Conservation (phyloP, 352 stramenopile genomes). For the Pythium utonaiense region DNA sequence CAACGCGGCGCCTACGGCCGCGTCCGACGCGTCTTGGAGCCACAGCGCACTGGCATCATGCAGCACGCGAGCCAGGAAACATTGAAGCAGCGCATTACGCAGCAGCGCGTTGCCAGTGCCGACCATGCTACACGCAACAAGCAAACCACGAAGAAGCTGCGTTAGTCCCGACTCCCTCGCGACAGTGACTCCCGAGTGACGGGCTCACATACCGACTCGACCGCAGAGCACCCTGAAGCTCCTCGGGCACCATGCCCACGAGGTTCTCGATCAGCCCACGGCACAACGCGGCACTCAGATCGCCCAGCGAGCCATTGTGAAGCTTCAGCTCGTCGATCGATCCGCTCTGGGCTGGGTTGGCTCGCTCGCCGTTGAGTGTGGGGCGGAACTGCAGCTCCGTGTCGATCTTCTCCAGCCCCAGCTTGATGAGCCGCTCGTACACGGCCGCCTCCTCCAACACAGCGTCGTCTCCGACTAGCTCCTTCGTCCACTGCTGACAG, state of each 20-base stretch:
- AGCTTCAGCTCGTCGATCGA: slow-evolving; percentile 48
- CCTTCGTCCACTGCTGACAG: slow-evolving; percentile 48
- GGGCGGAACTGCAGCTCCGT: slow-evolving; percentile 60
- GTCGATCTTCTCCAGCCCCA: slow-evolving; percentile 43
- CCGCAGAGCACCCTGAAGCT: slow-evolving; percentile 30
- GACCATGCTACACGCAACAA: slow-evolving; percentile 54
- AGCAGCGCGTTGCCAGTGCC: slow-evolving; percentile 70
- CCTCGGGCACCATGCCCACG: slow-evolving; percentile 54
- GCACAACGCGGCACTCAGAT: slow-evolving; percentile 65
- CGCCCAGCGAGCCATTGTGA: slow-evolving; percentile 66
- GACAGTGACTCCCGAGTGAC: background rate
- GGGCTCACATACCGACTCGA: slow-evolving; percentile 37
- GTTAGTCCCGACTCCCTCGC: background rate
- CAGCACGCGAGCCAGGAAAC: slow-evolving; percentile 39
- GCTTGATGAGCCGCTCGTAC: slow-evolving; percentile 52
- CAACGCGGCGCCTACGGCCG: slow-evolving; percentile 53
- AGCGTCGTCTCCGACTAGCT: slow-evolving; percentile 26
- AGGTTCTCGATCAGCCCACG: slow-evolving; percentile 70
- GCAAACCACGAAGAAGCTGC: slow-evolving; percentile 3
- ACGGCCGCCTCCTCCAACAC: slow-evolving; percentile 24
- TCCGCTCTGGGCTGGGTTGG: slow-evolving; percentile 31
- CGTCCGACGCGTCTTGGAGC: slow-evolving; percentile 49
- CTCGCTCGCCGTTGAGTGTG: slow-evolving; percentile 67
- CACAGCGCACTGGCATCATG: slow-evolving; percentile 30
- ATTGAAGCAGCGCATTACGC: slow-evolving; percentile 57